These are phyloP conservation scores for Noccaea caerulescens DNA, from an alignment of 345 rosid genomes.

Conservation along the genomic window DNA sequence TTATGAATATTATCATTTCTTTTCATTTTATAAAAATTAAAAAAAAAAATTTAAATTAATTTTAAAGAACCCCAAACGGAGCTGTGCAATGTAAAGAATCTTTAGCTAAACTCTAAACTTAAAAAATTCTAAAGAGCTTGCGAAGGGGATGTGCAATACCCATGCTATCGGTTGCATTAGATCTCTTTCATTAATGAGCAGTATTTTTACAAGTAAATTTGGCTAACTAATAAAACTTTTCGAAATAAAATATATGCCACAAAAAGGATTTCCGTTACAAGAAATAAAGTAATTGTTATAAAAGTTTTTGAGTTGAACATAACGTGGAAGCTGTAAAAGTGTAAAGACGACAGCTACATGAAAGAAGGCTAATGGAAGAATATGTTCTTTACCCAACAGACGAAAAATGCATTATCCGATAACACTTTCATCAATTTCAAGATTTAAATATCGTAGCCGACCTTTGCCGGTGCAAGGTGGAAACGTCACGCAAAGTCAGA, in stretches of 20 bases:
- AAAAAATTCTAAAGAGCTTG: no score
- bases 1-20: no score
- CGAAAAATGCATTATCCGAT: conserved; percentile 8
- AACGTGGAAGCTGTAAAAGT: conserved; percentile 40
- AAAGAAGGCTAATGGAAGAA: conserved; percentile 24
- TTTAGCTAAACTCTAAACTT: no score
- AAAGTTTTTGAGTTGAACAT: conserved; percentile 6
- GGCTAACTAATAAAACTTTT: background rate
- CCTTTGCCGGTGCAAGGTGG: conserved; percentile 36
- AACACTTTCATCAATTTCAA: no score
- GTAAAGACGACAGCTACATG: conserved; percentile 2
- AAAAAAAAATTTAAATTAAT: no score
- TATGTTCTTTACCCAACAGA: conserved; percentile 16
- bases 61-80: no score
- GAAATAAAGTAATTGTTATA: background rate
- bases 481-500: conserved; percentile 36
- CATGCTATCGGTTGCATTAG: no score
- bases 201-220: no score
- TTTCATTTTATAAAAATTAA: no score
- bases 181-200: no score
- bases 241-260: background rate
- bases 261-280: conserved; percentile 28
- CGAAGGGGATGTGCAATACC: no score
- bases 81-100: no score
- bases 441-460: conserved; percentile 6